Conservation (phyloP, 2,329 filamentous ascomycete species). For the Colletotrichum chlorophyti region DNA sequence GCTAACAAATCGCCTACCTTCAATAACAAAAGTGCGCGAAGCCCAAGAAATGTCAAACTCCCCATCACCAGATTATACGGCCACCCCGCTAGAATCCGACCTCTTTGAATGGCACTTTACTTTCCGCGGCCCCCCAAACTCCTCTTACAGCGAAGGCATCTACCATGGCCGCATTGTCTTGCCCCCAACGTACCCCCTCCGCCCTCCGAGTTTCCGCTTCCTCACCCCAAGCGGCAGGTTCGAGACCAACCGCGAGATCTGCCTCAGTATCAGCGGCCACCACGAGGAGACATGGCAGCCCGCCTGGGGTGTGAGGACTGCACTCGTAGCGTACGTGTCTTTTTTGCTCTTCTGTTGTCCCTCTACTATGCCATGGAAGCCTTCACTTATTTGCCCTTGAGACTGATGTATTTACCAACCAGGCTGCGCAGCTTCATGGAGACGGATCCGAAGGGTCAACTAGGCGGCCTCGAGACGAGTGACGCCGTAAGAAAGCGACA, state of each 20-base stretch:
- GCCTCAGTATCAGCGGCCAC: slow-evolving; percentile 89
- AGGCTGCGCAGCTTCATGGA: slow-evolving; percentile 90
- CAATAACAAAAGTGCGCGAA: slow-evolving; percentile 77
- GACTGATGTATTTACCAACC: neutral
- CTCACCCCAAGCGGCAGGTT: slow-evolving; percentile 90
- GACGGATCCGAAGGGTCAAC: slow-evolving; percentile 83
- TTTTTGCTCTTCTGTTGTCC: neutral
- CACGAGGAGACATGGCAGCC: slow-evolving; percentile 99
- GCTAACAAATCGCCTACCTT: neutral
- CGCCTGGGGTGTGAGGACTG: slow-evolving; percentile 94
- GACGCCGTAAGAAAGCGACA: slow-evolving; percentile 71
- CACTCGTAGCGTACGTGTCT: slow-evolving; percentile 65
- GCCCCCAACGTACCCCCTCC: slow-evolving; percentile 86
- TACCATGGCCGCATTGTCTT: slow-evolving; percentile 97
- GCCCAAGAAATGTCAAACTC: slow-evolving; percentile 82
- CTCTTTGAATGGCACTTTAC: slow-evolving; percentile 99
- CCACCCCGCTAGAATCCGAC: slow-evolving; percentile 84
- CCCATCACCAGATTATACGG: slow-evolving; percentile 85
- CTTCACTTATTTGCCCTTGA: neutral
- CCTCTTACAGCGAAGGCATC: slow-evolving; percentile 79
- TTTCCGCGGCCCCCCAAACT: slow-evolving; percentile 84
- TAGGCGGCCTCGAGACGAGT: slow-evolving; percentile 84
- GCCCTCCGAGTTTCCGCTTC: slow-evolving; percentile 95
- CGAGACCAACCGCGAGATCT: slow-evolving; percentile 96
- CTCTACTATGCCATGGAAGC: too few relatives aligned